Evolutionary conservation across 1,284 basidiomycete genomes (phyloP).

Genomic region (Microbotryum saponariae): DNA sequence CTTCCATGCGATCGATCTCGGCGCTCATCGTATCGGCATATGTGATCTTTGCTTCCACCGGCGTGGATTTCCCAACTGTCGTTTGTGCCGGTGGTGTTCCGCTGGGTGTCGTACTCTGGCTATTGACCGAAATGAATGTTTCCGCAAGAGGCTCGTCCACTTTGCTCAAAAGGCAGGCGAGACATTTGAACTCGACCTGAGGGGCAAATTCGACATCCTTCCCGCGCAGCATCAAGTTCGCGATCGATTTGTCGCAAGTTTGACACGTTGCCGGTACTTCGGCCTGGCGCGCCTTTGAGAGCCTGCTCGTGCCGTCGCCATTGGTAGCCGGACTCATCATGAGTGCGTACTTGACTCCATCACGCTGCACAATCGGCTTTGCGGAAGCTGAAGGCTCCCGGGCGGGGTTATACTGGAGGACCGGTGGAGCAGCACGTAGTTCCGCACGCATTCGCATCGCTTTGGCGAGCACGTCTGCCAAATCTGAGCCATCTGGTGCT

Average conservation of each 20-base stretch:
- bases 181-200: slow-evolving; percentile 8
- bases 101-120: neutral
- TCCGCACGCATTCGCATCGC: too few relatives aligned
- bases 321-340: too few relatives aligned
- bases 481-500: too few relatives aligned
- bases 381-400: slow-evolving; percentile 9
- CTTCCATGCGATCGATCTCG: slow-evolving; percentile 10
- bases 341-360: slow-evolving; percentile 9
- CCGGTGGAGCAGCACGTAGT: neutral
- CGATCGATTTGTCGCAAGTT: slow-evolving; percentile 1
- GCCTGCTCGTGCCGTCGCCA: too few relatives aligned
- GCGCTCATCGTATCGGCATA: slow-evolving; percentile 13
- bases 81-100: neutral
- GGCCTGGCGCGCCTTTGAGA: neutral
- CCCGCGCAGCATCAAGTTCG: slow-evolving; percentile 13
- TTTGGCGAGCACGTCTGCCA: too few relatives aligned
- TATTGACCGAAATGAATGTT: neutral
- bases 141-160: neutral
- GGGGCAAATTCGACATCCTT: slow-evolving; percentile 14
- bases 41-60: slow-evolving; percentile 1
- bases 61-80: neutral
- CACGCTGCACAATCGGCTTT: slow-evolving; percentile 10
- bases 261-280: slow-evolving; percentile 9
- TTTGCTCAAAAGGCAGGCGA: slow-evolving; percentile 7
- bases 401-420: slow-evolving; percentile 18